Base-by-base conservation (phyloP, 169 alveolate genomes). In the Plasmodium fragile region DNA sequence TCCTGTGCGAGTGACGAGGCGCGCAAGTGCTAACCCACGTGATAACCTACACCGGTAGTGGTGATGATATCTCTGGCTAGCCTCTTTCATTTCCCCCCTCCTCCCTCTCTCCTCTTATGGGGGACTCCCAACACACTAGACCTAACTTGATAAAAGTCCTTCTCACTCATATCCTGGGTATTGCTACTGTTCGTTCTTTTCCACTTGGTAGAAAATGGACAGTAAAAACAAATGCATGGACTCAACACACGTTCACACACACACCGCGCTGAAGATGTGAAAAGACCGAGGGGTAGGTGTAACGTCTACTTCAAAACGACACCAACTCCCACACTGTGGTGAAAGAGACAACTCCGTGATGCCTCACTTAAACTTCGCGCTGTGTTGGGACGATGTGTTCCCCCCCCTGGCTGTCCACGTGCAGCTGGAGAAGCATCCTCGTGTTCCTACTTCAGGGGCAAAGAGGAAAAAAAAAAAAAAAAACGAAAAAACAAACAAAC, bases 61-160 rank as follows among this genome's bases (percentile, higher is more conserved):
- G 59, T 49, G 59, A 13, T 43, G 6, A 39, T 22, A 16, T 7
- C 16, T 65, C 36, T 6, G 5, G 4, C n/a, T 65, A 7, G 7
- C n/a, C 36, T 65, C n/a, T 25, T 22, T 22, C 36, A 16, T 65
- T 65, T 65, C 3, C 10, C 34, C 75, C 75, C 73, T 11, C 75
- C 75, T 34, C 72, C 72, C 30, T 22, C 8, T 6, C 72, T 6
- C 45, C 25, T 36, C n/a, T 25, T 36, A 18, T 80, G 13, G 53
- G 43, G 16, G 22, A 11, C 59, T 80, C 13, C 30, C 28, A 59
- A 32, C 65, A 53, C 32, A 16, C 7, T 25, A 34, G 30, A 30
- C 10, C 53, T 83, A 72, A 85, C 93, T 73, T 73, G 59, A 36
- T 85, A 85, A 53, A 85, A 85, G 4, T 85, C 93, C 30, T 85